phyloP scores from a whole-genome alignment of 129 eudicot genomes.

The Flaveria ramosissima region DNA sequence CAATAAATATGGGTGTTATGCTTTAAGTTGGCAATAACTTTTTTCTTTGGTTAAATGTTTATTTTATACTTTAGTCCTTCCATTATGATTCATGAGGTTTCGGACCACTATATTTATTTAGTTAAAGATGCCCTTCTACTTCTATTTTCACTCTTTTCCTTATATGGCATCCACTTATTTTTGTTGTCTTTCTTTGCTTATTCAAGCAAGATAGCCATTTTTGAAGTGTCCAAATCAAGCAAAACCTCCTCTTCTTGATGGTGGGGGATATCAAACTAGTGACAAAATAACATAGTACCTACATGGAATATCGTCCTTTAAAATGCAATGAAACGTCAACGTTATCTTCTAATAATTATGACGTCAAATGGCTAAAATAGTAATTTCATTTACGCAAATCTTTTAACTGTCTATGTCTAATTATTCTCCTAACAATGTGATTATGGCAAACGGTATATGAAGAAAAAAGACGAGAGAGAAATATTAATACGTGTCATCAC shows the following conservation, averaged over 20 bases:
- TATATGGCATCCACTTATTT: constrained; percentile 16
- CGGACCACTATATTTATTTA: constrained; percentile 27
- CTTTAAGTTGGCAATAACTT: constrained; percentile 33
- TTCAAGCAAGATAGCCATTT: constrained; percentile 24
- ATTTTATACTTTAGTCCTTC: constrained; percentile 14
- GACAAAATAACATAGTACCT: constrained; percentile 30
- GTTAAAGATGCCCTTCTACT: constrained; percentile 28
- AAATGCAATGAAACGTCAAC: constrained; percentile 9
- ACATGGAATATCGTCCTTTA: constrained; percentile 30
- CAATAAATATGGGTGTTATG: constrained; percentile 23
- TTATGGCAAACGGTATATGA: neutral
- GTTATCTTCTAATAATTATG: neutral
- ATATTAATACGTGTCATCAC: neutral
- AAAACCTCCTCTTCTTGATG: constrained; percentile 11
- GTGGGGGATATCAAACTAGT: constrained; percentile 17
- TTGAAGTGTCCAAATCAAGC: constrained; percentile 32
- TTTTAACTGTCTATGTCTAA: neutral
- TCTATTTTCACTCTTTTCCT: constrained; percentile 31
- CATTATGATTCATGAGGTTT: constrained; percentile 37
- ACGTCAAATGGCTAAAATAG: neutral
- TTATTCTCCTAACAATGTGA: neutral
- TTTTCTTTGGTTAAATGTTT: constrained; percentile 23
- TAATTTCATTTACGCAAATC: neutral
- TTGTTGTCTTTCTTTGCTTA: constrained; percentile 28
- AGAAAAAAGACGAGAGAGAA: neutral